phyloP scores from a whole-genome alignment of 2,329 filamentous ascomycete genomes.

The Sporothrix curviconia region DNA sequence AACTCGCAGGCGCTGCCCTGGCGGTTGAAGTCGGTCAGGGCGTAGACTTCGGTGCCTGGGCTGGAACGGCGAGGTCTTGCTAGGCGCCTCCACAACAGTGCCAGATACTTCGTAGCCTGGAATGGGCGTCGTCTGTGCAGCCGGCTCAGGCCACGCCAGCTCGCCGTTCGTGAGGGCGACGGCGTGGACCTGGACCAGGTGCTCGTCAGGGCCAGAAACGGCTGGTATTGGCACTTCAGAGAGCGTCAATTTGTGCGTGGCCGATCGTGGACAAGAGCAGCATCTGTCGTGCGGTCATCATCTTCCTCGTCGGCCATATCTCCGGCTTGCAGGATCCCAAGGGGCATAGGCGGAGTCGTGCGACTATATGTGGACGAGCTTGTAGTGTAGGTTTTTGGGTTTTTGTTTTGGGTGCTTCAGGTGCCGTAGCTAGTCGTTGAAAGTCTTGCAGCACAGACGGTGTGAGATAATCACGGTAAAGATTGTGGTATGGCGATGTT shows the following conservation, averaged over 20 bases:
- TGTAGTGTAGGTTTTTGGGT: too few species aligned
- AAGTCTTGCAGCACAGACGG: too few species aligned
- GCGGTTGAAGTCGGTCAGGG: constrained; percentile 21
- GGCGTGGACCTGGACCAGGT: constrained; percentile 27
- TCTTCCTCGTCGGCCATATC: constrained; percentile 5
- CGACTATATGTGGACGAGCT: background rate
- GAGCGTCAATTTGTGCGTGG: constrained; percentile 8
- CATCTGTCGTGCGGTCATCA: constrained; percentile 8
- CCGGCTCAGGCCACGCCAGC: constrained; percentile 22
- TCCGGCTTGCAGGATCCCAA: background rate
- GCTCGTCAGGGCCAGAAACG: constrained; percentile 17
- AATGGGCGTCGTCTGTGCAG: constrained; percentile 11
- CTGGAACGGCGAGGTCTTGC: constrained; percentile 21
- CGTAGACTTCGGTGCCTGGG: constrained; percentile 27
- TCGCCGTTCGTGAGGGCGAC: constrained; percentile 27
- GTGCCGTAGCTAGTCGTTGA: too few species aligned
- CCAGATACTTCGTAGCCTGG: constrained; percentile 29
- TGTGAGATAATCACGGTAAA: too few species aligned
- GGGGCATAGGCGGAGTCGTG: background rate
- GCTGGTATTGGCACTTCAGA: constrained; percentile 16
- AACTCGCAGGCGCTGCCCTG: constrained; percentile 21
- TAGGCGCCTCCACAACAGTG: constrained; percentile 23
- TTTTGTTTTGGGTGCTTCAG: too few species aligned
- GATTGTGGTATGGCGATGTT: too few species aligned
- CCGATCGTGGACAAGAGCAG: constrained; percentile 12